These are phyloP conservation scores for Phanerochaete sordida DNA, from an alignment of 768 basidiomycete species.

Conservation along the genomic window DNA sequence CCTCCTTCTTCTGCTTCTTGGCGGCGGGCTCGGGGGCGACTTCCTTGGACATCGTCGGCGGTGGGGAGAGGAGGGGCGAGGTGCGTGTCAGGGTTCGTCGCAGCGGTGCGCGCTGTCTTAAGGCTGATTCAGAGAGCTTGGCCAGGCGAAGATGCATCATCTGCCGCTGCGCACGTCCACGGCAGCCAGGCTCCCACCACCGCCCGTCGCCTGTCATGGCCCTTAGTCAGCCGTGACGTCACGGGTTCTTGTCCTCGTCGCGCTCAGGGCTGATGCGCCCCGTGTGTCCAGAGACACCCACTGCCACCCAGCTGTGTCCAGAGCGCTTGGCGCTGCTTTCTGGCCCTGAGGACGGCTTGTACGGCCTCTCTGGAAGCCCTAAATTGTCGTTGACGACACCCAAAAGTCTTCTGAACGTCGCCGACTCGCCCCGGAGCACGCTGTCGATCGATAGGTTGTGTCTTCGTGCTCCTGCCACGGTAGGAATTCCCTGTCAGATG, in stretches of 20 bases:
- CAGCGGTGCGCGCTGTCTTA: neutral
- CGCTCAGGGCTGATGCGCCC: conserved; percentile 6
- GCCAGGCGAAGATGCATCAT: neutral
- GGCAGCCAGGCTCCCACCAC: neutral
- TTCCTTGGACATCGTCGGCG: conserved; percentile 3
- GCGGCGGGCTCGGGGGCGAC: conserved; percentile 2
- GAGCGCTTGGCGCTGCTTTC: conserved; percentile 1
- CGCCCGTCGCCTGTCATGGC: neutral
- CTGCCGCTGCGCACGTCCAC: neutral
- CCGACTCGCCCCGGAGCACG: neutral
- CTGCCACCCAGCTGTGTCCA: conserved; percentile 4
- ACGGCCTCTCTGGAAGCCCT: neutral
- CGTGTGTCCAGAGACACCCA: conserved; percentile 5
- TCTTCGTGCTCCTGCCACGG: too few species aligned
- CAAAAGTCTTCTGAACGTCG: neutral
- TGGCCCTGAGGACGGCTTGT: neutral
- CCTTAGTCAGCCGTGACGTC: conserved; percentile 1
- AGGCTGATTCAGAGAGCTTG: neutral
- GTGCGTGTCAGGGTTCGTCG: neutral
- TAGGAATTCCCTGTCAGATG: too few species aligned
- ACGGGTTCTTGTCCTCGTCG: conserved; percentile 1
- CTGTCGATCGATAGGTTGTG: too few species aligned
- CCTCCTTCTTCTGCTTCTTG: conserved; percentile 19
- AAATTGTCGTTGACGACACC: neutral
- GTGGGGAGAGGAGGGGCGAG: neutral